A percentile compares a stretch with the other conserved stretches of the same genome.
Evolutionary conservation across 177 flowering plant species (phyloP).

Genomic region (Tripterygium wilfordii): DNA sequence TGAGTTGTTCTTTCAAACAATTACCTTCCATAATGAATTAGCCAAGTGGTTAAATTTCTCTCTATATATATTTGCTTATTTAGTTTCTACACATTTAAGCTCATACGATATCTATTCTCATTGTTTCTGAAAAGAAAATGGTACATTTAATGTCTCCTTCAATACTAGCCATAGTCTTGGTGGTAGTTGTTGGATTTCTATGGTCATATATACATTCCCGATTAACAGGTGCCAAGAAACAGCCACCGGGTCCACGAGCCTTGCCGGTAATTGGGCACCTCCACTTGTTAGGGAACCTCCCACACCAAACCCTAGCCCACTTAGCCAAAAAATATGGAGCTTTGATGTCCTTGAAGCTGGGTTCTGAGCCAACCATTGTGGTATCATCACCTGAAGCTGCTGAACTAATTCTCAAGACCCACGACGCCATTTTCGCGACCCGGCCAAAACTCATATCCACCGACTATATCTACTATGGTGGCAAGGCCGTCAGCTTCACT

Average conservation of each 20-base stretch:
- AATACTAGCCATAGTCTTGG: no score
- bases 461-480: conserved; percentile 1
- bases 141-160: no score
- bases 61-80: no score
- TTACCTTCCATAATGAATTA: no score
- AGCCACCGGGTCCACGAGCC: background rate
- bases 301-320: background rate
- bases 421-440: background rate
- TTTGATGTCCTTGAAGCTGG: background rate
- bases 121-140: no score
- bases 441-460: conserved; percentile 2
- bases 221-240: no score
- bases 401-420: background rate
- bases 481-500: conserved; percentile 3
- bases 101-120: no score
- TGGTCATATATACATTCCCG: no score
- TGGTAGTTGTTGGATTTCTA: no score
- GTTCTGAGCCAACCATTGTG: background rate
- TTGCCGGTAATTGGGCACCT: background rate
- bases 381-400: background rate
- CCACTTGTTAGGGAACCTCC: background rate
- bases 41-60: no score
- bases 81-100: no score
- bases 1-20: no score
- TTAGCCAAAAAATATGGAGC: background rate